These are phyloP conservation scores for Bruguiera gymnorhiza DNA, from an alignment of 345 rosid species.

Conservation along the genomic window DNA sequence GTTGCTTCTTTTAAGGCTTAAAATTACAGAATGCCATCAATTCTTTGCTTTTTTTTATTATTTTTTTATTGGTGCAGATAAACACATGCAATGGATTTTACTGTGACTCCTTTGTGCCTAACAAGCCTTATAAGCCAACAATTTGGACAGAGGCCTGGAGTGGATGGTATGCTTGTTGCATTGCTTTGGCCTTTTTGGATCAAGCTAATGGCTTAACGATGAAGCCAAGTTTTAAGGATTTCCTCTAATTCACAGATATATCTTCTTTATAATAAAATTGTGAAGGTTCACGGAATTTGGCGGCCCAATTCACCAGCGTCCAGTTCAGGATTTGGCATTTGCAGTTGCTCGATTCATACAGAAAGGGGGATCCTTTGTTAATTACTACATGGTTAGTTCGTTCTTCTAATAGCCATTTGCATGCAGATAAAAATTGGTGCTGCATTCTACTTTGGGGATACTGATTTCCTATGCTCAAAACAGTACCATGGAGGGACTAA, in stretches of 20 bases:
- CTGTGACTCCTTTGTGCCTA: constrained; percentile 89
- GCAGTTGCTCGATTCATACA: constrained; percentile 92
- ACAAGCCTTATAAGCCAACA: constrained; percentile 89
- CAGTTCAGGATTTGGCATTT: constrained; percentile 97
- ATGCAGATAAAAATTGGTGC: background rate
- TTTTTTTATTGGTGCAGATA: constrained; percentile 43
- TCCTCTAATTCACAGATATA: background rate
- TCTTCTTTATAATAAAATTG: background rate
- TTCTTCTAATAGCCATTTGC: background rate
- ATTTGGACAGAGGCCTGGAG: constrained; percentile 99
- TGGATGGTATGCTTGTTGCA: constrained; percentile 62
- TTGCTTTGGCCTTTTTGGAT: constrained; percentile 6
- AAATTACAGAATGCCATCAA: background rate
- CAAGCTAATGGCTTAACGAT: background rate
- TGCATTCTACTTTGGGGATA: constrained; percentile 1
- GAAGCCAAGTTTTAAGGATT: background rate
- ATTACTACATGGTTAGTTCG: constrained; percentile 83
- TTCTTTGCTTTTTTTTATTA: background rate
- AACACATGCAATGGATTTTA: constrained; percentile 99
- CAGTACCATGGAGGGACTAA: constrained; percentile 99
- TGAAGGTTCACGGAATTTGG: constrained; percentile 94
- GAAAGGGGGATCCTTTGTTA: constrained; percentile 94
- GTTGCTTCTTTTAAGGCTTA: background rate
- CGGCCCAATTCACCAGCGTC: constrained; percentile 86
- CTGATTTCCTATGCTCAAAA: constrained; percentile 21